Base-by-base conservation (phyloP, 257 asterid genomes). In the Marsdenia floribunda region DNA sequence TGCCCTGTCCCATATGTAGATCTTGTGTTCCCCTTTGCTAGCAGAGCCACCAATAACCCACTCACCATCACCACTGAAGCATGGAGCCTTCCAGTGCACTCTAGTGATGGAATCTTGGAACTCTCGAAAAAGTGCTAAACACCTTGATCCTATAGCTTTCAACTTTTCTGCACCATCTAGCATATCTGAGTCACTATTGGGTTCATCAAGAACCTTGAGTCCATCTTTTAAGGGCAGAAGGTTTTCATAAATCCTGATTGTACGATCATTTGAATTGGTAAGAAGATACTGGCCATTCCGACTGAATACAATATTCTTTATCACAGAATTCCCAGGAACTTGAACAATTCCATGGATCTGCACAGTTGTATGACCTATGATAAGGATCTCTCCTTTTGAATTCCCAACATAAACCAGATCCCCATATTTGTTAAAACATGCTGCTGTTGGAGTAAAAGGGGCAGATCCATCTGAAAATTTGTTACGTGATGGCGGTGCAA, bases 31-130 rank as follows among this genome's bases (percentile, higher is more conserved):
- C 77, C 98, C 98, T 87, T 89, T 89, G 86, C 86, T 90, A 75
- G 96, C 98, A 78, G 98, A 93, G 71, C 97, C 97, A 72, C 98
- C 97, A 74, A 93, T 81, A 49, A 93, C 93, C 98, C 98, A 93
- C 87, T 93, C 97, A 10, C 96, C 91, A 77, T 93, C 97, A 74
- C 98, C 98, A 85, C 97, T 93, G 80, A 93, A 91, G 84, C 98
- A 90, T 2, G 96, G 98, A 53, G 92, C 97, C 81, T 93, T 91
- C 98, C 98, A 93, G 60, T 90, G 98, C 84, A 89, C 93, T 85
- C 77, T 91, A 74, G 97, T 93, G 44, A 93, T 86, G 33, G 93
- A 89, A 79, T 93, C 98, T 74, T 93, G 98, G 83, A 93, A 91
- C 83, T 91, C 93, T 18, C 91, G 89, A 77, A 85, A 87, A 68